Percentiles rank a stretch among this genome's conserved stretches.
Conservation (phyloP, 2,329 filamentous ascomycete genomes). For the Blastomyces silverae region DNA sequence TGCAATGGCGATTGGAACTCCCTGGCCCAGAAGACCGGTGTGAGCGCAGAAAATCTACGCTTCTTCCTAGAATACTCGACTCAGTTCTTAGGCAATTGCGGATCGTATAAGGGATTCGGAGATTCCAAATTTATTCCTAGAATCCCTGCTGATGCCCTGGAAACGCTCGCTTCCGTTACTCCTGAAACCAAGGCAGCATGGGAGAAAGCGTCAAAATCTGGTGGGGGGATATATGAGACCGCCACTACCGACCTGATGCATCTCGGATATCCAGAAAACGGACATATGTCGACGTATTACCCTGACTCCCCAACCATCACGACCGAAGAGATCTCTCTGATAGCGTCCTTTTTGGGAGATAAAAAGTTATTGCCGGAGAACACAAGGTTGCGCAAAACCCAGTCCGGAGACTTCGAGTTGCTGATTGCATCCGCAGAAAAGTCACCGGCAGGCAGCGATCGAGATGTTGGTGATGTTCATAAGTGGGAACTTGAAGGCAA, state of each 20-base stretch:
- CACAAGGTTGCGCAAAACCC: conserved; percentile 63
- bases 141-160: conserved; percentile 57
- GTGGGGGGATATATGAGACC: conserved; percentile 64
- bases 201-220: conserved; percentile 52
- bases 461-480: conserved; percentile 62
- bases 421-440: conserved; percentile 64
- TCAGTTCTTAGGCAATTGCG: conserved; percentile 71
- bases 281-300: conserved; percentile 77
- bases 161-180: conserved; percentile 55
- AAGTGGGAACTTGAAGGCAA: conserved; percentile 55
- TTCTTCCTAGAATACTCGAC: conserved; percentile 69
- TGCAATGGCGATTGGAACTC: conserved; percentile 64
- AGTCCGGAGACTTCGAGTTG: conserved; percentile 60
- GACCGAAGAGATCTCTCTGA: conserved; percentile 63
- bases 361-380: conserved; percentile 68
- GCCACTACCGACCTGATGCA: conserved; percentile 61
- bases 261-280: conserved; percentile 65
- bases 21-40: conserved; percentile 57
- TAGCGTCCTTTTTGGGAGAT: conserved; percentile 66
- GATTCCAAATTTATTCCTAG: conserved; percentile 78
- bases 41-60: conserved; percentile 58
- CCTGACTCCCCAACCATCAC: conserved; percentile 68
- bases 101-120: conserved; percentile 84
- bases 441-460: conserved; percentile 53
- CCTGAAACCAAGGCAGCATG: conserved; percentile 59